phyloP scores from a whole-genome alignment of 2,329 filamentous ascomycete species.

The Sporothrix mexicana region DNA sequence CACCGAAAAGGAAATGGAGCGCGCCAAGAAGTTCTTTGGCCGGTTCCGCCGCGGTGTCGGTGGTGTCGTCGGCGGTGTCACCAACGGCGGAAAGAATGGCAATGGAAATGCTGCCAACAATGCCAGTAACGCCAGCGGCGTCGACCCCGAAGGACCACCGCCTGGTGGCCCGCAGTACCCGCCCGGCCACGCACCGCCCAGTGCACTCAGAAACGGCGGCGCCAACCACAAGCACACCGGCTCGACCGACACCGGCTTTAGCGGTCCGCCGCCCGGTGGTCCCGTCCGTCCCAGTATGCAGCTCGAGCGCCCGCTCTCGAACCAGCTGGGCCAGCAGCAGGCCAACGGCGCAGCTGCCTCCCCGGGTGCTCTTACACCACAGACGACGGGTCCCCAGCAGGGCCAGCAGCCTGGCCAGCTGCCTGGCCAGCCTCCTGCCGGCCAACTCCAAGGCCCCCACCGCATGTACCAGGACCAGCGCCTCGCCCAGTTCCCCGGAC shows the following conservation, averaged over 20 bases:
- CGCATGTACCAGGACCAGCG: slow-evolving; percentile 34
- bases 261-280: slow-evolving; percentile 13
- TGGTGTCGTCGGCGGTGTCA: slow-evolving; percentile 35
- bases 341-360: not conserved
- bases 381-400: not conserved
- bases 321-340: not conserved
- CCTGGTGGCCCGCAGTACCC: slow-evolving; percentile 41
- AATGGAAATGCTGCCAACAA: slow-evolving; percentile 32
- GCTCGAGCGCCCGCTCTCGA: slow-evolving; percentile 28
- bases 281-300: slow-evolving; percentile 34
- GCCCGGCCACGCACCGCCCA: not conserved
- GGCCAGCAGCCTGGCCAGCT: not conserved
- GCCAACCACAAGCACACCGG: slow-evolving; percentile 17
- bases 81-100: slow-evolving; percentile 33
- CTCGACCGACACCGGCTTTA: not conserved
- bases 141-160: slow-evolving; percentile 38
- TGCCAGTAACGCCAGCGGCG: not conserved
- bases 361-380: not conserved
- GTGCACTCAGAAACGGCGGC: not conserved
- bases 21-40: slow-evolving; percentile 39
- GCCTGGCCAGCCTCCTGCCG: not conserved
- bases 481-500: slow-evolving; percentile 21
- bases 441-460: slow-evolving; percentile 23
- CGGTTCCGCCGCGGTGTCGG: slow-evolving; percentile 32
- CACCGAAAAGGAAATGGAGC: slow-evolving; percentile 39